Percentiles rank a stretch among this genome's conserved stretches.
These are phyloP conservation scores for Termitomyces sp. DNA, from an alignment of 768 basidiomycete species.

Conservation along the genomic window DNA sequence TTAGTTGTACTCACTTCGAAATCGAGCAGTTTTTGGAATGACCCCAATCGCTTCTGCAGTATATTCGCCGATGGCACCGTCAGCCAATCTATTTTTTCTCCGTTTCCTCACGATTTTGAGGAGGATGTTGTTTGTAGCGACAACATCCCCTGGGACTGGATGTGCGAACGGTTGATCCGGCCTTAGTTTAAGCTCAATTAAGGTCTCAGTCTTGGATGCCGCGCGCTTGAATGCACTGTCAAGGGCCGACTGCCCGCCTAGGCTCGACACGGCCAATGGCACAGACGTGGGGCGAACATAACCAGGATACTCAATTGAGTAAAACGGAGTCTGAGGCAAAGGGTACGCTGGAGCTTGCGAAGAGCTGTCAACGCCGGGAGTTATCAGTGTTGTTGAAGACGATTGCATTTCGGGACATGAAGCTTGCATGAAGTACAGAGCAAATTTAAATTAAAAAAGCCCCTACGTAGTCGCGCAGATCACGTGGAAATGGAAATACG, in stretches of 20 bases:
- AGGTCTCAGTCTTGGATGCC: slow-evolving; percentile 54
- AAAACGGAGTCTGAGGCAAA: slow-evolving; percentile 59
- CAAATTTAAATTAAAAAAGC: too few relatives aligned
- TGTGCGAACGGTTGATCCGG: slow-evolving; percentile 78
- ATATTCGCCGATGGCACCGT: slow-evolving; percentile 60
- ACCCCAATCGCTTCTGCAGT: slow-evolving; percentile 70
- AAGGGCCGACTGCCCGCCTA: slow-evolving; percentile 69
- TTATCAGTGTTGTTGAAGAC: neutral
- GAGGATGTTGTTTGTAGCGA: slow-evolving; percentile 75
- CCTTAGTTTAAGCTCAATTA: slow-evolving; percentile 75
- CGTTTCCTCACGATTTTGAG: slow-evolving; percentile 79
- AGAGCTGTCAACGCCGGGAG: neutral
- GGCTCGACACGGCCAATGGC: slow-evolving; percentile 54
- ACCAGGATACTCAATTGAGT: slow-evolving; percentile 89
- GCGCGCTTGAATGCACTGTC: slow-evolving; percentile 75
- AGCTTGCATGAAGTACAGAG: too few relatives aligned
- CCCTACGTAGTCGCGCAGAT: neutral
- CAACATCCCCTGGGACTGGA: slow-evolving; percentile 79
- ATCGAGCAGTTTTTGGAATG: slow-evolving; percentile 80
- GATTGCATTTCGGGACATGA: slow-evolving; percentile 9
- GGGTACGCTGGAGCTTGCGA: slow-evolving; percentile 30
- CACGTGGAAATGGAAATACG: neutral
- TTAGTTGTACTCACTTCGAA: slow-evolving; percentile 65
- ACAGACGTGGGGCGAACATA: slow-evolving; percentile 67
- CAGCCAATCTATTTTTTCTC: slow-evolving; percentile 37